Base-by-base conservation (phyloP, 2,329 filamentous ascomycete species). In the Trichoderma polysporum region DNA sequence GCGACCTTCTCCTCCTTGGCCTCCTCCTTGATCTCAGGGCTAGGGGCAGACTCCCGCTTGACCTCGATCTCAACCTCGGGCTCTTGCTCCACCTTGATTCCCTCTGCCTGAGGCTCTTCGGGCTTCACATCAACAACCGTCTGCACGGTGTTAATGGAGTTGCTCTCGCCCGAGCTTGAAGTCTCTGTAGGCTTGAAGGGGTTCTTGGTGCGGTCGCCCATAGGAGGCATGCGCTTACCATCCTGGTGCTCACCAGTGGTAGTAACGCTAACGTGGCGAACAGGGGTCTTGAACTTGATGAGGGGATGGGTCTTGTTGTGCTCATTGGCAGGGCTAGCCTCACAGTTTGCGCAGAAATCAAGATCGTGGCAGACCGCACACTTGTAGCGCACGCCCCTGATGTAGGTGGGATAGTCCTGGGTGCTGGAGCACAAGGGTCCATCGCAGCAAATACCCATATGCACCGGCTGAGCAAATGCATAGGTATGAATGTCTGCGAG, bases 281-380 rank as follows among this genome's bases (percentile, higher is more conserved):
- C 90, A 10, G 94, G 91, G 2, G 92, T 96, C 85, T 93, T 97
- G 84, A 99, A 93, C 82, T 97, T 97, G 83, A 99, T 93, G 73
- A 99, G 83, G 31, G 95, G 95, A 74, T 99, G 95, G n/a, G 94
- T 97, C 79, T 89, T 90, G 83, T 98, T 97, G 83, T 99, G 95
- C 25, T 82, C 83, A 78, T 96, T 94, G 70, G 84, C 84, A 8
- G 95, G 95, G 73, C 89, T 89, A 57, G 94, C 93, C 81, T 99
- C 96, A 81, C 95, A 99, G 75, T 87, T 91, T 75, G 91, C 92
- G 77, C 95, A 99, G 82, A 97, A 97, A 79, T 99, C 95, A 37
- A 90, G 90, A 77, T 99, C 94, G 75, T 96, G 86, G 83, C 95
- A 99, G 66, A 99, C 90, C 61, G 94, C 92, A 76, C 95, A 99